These are phyloP conservation scores for Kodamaea alishanica DNA, from an alignment of 1,139 yeast genomes.

Conservation along the genomic window DNA sequence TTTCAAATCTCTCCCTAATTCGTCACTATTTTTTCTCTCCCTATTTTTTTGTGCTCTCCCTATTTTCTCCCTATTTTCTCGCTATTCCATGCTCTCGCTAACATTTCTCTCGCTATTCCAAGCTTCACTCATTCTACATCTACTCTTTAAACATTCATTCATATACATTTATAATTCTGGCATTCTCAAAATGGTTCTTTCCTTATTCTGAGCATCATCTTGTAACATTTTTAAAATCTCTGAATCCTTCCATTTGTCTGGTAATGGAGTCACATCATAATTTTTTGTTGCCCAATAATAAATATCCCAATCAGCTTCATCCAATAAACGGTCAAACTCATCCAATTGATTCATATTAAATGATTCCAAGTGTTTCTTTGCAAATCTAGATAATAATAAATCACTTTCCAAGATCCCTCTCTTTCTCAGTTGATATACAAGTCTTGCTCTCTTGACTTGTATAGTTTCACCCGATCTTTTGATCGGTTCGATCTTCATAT, in stretches of 20 bases:
- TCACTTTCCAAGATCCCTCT: slow-evolving; percentile 96
- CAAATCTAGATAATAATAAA: slow-evolving; percentile 77
- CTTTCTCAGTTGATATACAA: slow-evolving; percentile 87
- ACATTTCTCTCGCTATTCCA: too few species aligned
- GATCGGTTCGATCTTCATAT: slow-evolving; percentile 67
- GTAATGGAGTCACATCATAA: slow-evolving; percentile 75
- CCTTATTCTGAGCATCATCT: slow-evolving; percentile 69
- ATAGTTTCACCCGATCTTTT: slow-evolving; percentile 71
- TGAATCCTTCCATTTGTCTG: slow-evolving; percentile 76
- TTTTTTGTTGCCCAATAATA: slow-evolving; percentile 95
- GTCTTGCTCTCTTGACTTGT: slow-evolving; percentile 77
- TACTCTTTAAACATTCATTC: too few species aligned
- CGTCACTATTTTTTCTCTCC: too few species aligned
- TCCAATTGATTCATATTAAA: slow-evolving; percentile 68
- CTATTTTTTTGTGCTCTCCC: too few species aligned
- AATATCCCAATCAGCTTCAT: slow-evolving; percentile 97
- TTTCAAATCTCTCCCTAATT: neutral
- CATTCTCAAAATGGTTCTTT: slow-evolving; percentile 77
- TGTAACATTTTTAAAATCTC: slow-evolving; percentile 64
- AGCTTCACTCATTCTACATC: too few species aligned
- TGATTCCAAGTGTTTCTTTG: slow-evolving; percentile 61
- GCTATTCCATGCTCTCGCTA: too few species aligned
- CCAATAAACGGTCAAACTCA: slow-evolving; percentile 81
- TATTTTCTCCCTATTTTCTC: too few species aligned
- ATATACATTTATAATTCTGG: slow-evolving; percentile 44